phyloP scores from a whole-genome alignment of 495 filamentous ascomycete genomes.

The Lasiosphaeriaceae sp. region DNA sequence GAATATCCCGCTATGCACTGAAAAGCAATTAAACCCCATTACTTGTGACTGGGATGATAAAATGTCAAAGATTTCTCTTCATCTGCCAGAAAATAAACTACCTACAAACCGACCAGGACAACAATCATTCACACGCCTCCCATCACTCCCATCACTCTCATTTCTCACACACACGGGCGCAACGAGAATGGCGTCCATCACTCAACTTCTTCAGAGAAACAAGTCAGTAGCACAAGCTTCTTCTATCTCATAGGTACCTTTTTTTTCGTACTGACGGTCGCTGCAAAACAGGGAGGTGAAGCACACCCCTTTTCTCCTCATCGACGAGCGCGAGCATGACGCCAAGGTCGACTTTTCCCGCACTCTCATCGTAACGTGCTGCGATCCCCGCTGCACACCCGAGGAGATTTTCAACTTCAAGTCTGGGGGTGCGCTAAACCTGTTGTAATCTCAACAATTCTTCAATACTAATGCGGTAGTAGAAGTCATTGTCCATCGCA shows the following conservation, averaged over 20 bases:
- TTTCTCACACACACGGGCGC: too few species aligned
- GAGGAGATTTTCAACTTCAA: conserved; percentile 20
- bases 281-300: neutral
- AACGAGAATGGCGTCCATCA: neutral
- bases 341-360: neutral
- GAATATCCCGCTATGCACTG: too few species aligned
- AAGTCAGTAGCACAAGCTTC: neutral
- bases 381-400: conserved; percentile 23
- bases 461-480: neutral
- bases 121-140: too few species aligned
- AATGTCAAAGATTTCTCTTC: too few species aligned
- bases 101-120: too few species aligned
- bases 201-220: neutral
- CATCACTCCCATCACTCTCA: too few species aligned
- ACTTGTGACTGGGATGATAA: too few species aligned
- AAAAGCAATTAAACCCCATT: too few species aligned
- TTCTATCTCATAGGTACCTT: neutral
- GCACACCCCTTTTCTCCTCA: neutral
- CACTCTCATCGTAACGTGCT: conserved; percentile 17
- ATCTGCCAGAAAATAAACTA: too few species aligned
- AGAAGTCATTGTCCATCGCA: conserved; percentile 22
- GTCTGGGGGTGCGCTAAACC: conserved; percentile 8
- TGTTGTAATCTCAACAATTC: neutral
- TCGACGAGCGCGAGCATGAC: neutral
- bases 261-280: too few species aligned